Base-by-base conservation (phyloP, 306 rosid species). In the Fagus sylvatica region DNA sequence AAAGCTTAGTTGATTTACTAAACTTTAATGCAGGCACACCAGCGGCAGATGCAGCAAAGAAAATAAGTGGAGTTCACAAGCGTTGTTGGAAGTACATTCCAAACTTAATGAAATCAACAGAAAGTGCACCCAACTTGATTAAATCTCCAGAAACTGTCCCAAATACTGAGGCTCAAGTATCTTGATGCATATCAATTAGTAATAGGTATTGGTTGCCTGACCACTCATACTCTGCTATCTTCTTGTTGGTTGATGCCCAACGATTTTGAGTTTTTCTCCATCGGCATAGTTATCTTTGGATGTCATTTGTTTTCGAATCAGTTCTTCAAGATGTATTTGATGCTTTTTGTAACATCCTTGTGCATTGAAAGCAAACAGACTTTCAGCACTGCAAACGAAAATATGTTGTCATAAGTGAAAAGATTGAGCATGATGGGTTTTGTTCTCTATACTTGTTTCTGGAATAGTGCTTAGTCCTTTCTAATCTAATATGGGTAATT, bases 31-130 rank as follows among this genome's bases (percentile, higher is more conserved):
- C 96, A 96, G 98, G 99, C 73, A 80, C 82, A 83, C 91, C 83
- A 12, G 54, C 81, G 43, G 97, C 89, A 5, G 91, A 85, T 46
- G 51, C 51, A 9, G 28, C 28, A 1, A 96, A 91, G 87, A 96
- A 93, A 81, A 88, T 96, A 37, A 91, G 99, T 69, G 99, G 99
- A 78, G 99, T 91, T 78, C 96, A 95, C 90, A 95, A 95, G 87
- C 97, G 99, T 53, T 89, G 99, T 81, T 95, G 99, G 99, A 91
- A 79, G 82, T 93, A 93, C 87, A 87, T 92, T 71, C 80, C 89
- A 53, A 78, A 78, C 79, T 67, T 80, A 64, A 64, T 82, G 42
- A 88, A 77, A 59, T 69, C 85, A 46, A 46, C 71, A 11, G 91
- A 81, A 80, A 76, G 77, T 79, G 75, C 80, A 33, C 76, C 86